Evolutionary conservation across 2,329 filamentous ascomycete species (phyloP).

Genomic region (Hypocrella siamensis): DNA sequence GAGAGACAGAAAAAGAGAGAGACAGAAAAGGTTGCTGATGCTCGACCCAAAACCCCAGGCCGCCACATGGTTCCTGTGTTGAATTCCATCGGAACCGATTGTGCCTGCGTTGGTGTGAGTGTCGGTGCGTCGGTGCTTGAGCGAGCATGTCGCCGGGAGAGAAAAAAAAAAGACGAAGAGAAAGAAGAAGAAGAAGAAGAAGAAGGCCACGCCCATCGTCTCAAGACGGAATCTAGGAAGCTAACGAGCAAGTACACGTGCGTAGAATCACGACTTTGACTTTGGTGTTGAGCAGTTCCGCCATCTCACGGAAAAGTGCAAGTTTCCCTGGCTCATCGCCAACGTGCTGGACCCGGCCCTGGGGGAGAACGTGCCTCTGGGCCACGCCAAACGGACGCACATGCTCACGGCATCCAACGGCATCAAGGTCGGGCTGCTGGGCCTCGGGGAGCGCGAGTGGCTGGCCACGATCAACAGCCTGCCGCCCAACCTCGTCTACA

Average conservation of each 20-base stretch:
- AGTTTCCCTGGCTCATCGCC: constrained; percentile 79
- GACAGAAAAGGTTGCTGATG: background rate
- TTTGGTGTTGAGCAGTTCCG: constrained; percentile 75
- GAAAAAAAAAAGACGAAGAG: background rate
- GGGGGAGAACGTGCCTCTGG: constrained; percentile 59
- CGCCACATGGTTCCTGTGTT: constrained; percentile 79
- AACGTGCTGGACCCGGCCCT: constrained; percentile 77
- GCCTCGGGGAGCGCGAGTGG: constrained; percentile 78
- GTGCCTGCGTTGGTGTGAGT: constrained; percentile 67
- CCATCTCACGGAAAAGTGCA: constrained; percentile 56
- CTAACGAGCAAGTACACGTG: too few relatives aligned
- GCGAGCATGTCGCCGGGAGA: background rate
- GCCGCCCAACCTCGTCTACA: constrained; percentile 69
- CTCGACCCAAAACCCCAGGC: constrained; percentile 21
- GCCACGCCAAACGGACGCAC: constrained; percentile 56
- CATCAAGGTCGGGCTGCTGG: constrained; percentile 72
- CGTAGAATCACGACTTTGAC: constrained; percentile 81
- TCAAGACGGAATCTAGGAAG: too few relatives aligned
- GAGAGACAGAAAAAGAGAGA: background rate
- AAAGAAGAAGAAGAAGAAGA: background rate
- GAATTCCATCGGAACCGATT: constrained; percentile 62
- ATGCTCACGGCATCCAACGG: constrained; percentile 72
- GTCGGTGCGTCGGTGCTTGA: background rate
- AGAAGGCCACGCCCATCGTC: too few relatives aligned
- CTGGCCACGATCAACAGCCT: constrained; percentile 77